Evolutionary conservation across 345 rosid genomes (phyloP).

Genomic region (Bruguiera parviflora): DNA sequence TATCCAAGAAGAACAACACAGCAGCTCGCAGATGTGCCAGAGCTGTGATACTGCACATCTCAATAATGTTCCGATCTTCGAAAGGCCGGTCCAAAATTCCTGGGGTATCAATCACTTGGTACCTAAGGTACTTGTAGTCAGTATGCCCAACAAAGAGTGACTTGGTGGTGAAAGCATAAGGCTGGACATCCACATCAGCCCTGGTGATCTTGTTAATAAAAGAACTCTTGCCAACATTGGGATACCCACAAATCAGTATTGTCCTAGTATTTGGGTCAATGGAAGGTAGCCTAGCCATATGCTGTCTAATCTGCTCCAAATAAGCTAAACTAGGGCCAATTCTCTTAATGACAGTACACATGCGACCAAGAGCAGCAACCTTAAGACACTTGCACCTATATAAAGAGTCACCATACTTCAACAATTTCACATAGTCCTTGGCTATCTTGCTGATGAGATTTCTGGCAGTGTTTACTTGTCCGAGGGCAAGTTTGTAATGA

Average conservation of each 20-base stretch:
- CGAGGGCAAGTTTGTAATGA: constrained; percentile 67
- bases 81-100: constrained; percentile 93
- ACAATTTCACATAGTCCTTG: constrained; percentile 53
- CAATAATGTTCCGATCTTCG: constrained; percentile 88
- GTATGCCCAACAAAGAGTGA: constrained; percentile 95
- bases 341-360: constrained; percentile 71
- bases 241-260: constrained; percentile 78
- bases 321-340: constrained; percentile 74
- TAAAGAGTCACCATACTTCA: constrained; percentile 73
- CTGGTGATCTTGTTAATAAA: constrained; percentile 86
- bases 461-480: constrained; percentile 58
- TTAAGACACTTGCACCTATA: constrained; percentile 67
- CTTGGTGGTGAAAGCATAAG: constrained; percentile 89
- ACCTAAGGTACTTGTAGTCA: constrained; percentile 80
- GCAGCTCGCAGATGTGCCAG: constrained; percentile 89
- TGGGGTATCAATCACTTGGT: constrained; percentile 95
- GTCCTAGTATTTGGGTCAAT: constrained; percentile 72
- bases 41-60: constrained; percentile 96
- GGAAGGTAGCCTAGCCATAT: constrained; percentile 89
- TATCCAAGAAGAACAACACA: constrained; percentile 74
- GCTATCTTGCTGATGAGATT: constrained; percentile 49
- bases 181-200: constrained; percentile 92
- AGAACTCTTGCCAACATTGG: constrained; percentile 91
- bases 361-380: constrained; percentile 79
- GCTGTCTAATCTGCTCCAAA: constrained; percentile 79